phyloP scores from a whole-genome alignment of 176 grass and related monocot species.

The Oryza nivara region DNA sequence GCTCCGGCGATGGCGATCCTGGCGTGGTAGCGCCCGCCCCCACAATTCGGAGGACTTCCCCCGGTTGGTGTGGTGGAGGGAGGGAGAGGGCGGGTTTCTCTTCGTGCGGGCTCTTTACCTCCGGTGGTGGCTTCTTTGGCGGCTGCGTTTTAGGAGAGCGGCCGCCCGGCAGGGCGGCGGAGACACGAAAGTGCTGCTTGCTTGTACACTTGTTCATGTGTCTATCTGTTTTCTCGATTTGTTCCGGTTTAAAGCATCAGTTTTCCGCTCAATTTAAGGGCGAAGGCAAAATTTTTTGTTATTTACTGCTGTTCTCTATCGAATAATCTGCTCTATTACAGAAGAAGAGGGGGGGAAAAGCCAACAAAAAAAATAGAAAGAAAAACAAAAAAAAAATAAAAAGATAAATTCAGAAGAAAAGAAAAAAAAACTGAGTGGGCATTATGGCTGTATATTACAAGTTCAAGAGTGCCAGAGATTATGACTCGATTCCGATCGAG shows the following conservation, averaged over 20 bases:
- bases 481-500: slow-evolving; percentile 90
- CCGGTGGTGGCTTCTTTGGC: not conserved
- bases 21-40: slow-evolving; percentile 1
- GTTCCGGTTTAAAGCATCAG: slow-evolving; percentile 52
- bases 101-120: not conserved
- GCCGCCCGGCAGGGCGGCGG: slow-evolving; percentile 10
- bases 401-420: slow-evolving; percentile 55
- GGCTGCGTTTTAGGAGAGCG: slow-evolving; percentile 25
- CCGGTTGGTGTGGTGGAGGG: not conserved
- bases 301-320: slow-evolving; percentile 33
- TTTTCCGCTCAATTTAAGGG: slow-evolving; percentile 48
- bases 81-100: slow-evolving; percentile 1
- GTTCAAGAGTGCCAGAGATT: slow-evolving; percentile 99
- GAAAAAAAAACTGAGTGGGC: slow-evolving; percentile 20
- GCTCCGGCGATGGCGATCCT: slow-evolving; percentile 34
- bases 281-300: slow-evolving; percentile 39
- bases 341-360: slow-evolving; percentile 32
- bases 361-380: not conserved
- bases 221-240: slow-evolving; percentile 41
- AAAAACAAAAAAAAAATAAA: slow-evolving; percentile 14
- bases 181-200: slow-evolving; percentile 31
- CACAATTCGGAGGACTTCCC: slow-evolving; percentile 25
- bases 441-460: slow-evolving; percentile 98
- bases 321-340: slow-evolving; percentile 44
- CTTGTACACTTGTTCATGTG: slow-evolving; percentile 56